phyloP scores from a whole-genome alignment of 2,329 filamentous ascomycete genomes.

The Botrytis byssoidea region DNA sequence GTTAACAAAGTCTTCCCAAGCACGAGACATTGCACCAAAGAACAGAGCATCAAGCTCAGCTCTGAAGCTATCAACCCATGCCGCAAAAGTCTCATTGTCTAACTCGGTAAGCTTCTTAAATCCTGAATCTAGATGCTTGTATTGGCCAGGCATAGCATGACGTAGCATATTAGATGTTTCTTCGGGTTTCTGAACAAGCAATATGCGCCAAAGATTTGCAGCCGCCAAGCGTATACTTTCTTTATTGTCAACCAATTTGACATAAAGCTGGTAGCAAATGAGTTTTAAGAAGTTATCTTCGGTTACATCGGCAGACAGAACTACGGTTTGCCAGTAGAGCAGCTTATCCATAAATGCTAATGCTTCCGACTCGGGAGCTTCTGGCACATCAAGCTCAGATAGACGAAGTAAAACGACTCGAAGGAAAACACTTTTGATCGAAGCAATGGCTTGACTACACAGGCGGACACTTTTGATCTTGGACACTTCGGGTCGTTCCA shows the following conservation, averaged over 20 bases:
- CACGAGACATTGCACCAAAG: constrained; percentile 73
- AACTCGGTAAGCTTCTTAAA: constrained; percentile 84
- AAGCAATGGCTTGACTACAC: constrained; percentile 77
- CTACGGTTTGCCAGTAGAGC: constrained; percentile 92
- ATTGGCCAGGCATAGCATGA: constrained; percentile 67
- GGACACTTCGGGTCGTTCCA: constrained; percentile 81
- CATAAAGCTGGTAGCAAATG: constrained; percentile 90
- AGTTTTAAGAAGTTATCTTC: constrained; percentile 82
- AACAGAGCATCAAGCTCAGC: constrained; percentile 79
- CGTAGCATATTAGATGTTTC: constrained; percentile 74
- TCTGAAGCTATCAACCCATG: constrained; percentile 83
- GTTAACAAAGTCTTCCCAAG: constrained; percentile 85
- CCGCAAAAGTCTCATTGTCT: constrained; percentile 83
- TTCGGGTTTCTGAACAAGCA: constrained; percentile 88
- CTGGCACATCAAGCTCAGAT: constrained; percentile 74
- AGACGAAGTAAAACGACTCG: constrained; percentile 76
- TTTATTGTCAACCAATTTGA: constrained; percentile 73
- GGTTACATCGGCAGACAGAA: constrained; percentile 72
- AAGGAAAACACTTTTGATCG: constrained; percentile 74
- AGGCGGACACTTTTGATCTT: constrained; percentile 84
- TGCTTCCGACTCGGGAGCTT: constrained; percentile 59
- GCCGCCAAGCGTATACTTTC: constrained; percentile 69
- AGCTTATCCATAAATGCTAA: constrained; percentile 78
- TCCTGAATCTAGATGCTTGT: constrained; percentile 68
- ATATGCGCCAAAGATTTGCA: constrained; percentile 83